phyloP scores from a whole-genome alignment of 1,284 basidiomycete genomes.

The Cryptococcus sp. region DNA sequence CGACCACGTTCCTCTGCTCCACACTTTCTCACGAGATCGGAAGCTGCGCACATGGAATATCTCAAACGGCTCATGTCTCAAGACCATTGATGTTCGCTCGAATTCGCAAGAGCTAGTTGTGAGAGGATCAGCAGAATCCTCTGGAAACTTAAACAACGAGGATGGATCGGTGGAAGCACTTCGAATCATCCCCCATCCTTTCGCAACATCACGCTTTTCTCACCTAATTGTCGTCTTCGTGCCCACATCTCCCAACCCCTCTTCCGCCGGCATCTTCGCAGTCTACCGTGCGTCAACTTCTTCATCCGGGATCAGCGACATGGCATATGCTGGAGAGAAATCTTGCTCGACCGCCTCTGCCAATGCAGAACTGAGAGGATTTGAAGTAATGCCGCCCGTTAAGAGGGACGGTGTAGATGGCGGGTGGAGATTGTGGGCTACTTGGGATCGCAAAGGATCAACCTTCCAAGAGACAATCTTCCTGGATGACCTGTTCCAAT shows the following conservation, averaged over 20 bases:
- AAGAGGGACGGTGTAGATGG: slow-evolving; percentile 29
- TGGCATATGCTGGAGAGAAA: slow-evolving; percentile 44
- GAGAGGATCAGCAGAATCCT: slow-evolving; percentile 11
- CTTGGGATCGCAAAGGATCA: slow-evolving; percentile 51
- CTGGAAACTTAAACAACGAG: slow-evolving; percentile 4
- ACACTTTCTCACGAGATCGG: slow-evolving; percentile 85
- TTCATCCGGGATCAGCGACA: slow-evolving; percentile 31
- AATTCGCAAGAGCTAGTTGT: slow-evolving; percentile 33
- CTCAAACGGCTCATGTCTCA: slow-evolving; percentile 45
- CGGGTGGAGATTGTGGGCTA: slow-evolving; percentile 53
- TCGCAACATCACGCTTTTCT: slow-evolving; percentile 36
- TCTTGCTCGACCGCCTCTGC: slow-evolving; percentile 30
- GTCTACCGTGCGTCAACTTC: slow-evolving; percentile 46
- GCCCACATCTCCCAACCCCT: slow-evolving; percentile 36
- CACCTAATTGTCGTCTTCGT: slow-evolving; percentile 51
- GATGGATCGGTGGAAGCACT: slow-evolving; percentile 36
- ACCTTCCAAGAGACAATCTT: slow-evolving; percentile 30
- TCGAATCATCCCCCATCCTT: slow-evolving; percentile 42
- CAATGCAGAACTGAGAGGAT: slow-evolving; percentile 50
- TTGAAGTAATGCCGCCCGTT: slow-evolving; percentile 44
- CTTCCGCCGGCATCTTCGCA: slow-evolving; percentile 48
- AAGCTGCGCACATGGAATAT: slow-evolving; percentile 74
- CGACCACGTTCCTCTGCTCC: slow-evolving; percentile 66
- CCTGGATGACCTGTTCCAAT: slow-evolving; percentile 44
- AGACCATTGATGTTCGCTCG: slow-evolving; percentile 46